Evolutionary conservation across 208 protist genomes (phyloP).

Genomic region (Plasmodiophora brassicae): DNA sequence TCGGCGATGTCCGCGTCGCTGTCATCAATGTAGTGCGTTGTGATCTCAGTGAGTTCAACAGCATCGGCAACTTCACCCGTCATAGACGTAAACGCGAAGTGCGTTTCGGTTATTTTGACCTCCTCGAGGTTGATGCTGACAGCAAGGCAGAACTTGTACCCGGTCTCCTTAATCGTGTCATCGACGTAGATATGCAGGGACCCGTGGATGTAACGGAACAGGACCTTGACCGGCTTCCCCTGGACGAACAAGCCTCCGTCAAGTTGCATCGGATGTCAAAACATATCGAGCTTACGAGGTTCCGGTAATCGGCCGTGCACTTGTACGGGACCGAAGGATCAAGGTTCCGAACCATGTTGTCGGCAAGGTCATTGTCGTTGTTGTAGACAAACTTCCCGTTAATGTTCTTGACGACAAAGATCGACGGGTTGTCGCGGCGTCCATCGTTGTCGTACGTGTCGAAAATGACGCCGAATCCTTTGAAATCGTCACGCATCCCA

Average conservation of each 20-base stretch:
- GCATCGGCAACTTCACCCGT: constrained; percentile 8
- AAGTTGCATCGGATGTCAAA: neutral
- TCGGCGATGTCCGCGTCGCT: neutral
- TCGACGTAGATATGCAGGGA: constrained; percentile 13
- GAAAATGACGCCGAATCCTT: constrained; percentile 35
- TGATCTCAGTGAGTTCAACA: neutral
- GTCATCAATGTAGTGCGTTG: neutral
- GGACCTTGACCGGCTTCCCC: constrained; percentile 8
- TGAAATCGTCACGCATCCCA: constrained; percentile 39
- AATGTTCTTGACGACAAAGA: constrained; percentile 39
- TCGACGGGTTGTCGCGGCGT: constrained; percentile 34
- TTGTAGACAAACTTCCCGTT: constrained; percentile 23
- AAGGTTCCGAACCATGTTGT: neutral
- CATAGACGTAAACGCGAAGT: constrained; percentile 6
- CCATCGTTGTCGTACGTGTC: constrained; percentile 46
- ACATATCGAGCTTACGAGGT: neutral
- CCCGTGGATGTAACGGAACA: neutral
- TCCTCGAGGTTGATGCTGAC: neutral
- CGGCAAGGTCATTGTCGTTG: constrained; percentile 13
- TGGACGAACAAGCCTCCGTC: neutral
- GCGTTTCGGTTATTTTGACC: neutral
- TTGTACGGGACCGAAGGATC: neutral
- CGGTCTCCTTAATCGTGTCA: neutral
- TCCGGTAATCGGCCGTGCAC: constrained; percentile 16
- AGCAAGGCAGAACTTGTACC: constrained; percentile 19